Conservation (phyloP, 2,329 filamentous ascomycete species). For the Aureobasidium subglaciale region DNA sequence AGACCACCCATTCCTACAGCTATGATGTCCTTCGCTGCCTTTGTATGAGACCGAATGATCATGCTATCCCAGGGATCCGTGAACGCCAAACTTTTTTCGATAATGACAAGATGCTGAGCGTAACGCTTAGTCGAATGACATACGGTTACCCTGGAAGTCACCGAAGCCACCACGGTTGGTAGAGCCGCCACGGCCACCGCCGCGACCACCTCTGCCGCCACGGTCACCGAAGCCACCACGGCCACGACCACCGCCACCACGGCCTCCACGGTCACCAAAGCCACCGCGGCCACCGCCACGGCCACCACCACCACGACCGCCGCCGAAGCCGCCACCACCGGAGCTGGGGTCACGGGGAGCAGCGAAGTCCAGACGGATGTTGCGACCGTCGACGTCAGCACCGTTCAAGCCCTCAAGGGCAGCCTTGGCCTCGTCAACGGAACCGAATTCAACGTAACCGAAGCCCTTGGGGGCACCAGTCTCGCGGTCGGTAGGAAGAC, state of each 20-base stretch:
- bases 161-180: constrained; percentile 52
- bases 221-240: constrained; percentile 46
- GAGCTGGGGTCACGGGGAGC: constrained; percentile 42
- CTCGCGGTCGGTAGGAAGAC: constrained; percentile 83
- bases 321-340: constrained; percentile 37
- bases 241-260: constrained; percentile 44
- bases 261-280: constrained; percentile 44
- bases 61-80: constrained; percentile 9
- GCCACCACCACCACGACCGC: constrained; percentile 33
- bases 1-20: background rate
- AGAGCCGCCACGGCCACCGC: constrained; percentile 38
- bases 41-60: constrained; percentile 4
- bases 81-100: constrained; percentile 14
- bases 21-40: constrained; percentile 4
- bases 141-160: constrained; percentile 61
- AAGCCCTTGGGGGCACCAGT: constrained; percentile 83
- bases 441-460: constrained; percentile 79
- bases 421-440: constrained; percentile 72
- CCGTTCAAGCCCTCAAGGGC: constrained; percentile 67
- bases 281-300: constrained; percentile 34
- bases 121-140: constrained; percentile 3
- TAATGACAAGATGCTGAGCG: background rate
- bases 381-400: constrained; percentile 62
- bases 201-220: constrained; percentile 44
- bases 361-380: constrained; percentile 77